Percentiles rank a stretch among this genome's conserved stretches.
Evolutionary conservation across 2,329 filamentous ascomycete genomes (phyloP).

Genomic region (Xylariaceae sp.): DNA sequence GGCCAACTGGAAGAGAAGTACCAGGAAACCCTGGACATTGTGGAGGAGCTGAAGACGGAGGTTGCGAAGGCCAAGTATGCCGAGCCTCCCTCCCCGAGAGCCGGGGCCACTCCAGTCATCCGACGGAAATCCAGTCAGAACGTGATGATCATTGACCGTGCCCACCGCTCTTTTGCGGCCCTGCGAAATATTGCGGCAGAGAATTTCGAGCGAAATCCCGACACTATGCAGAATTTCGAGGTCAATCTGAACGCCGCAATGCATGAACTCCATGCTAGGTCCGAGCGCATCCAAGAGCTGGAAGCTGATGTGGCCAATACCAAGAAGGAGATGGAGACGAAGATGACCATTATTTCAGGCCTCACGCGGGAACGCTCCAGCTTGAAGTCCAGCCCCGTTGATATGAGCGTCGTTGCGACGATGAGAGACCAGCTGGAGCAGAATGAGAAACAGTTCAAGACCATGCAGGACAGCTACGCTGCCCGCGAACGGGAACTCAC

Average conservation of each 20-base stretch:
- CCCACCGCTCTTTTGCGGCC: slow-evolving; percentile 84
- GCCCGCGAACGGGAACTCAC: slow-evolving; percentile 69
- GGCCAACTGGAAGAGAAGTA: slow-evolving; percentile 78
- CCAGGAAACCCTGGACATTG: slow-evolving; percentile 72
- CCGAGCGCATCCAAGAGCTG: slow-evolving; percentile 83
- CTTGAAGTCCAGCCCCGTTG: slow-evolving; percentile 75
- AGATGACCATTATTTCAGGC: slow-evolving; percentile 92
- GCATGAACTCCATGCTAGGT: slow-evolving; percentile 81
- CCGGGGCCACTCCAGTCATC: slow-evolving; percentile 69
- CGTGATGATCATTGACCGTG: slow-evolving; percentile 79
- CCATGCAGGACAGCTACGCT: slow-evolving; percentile 68
- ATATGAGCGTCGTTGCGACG: slow-evolving; percentile 83
- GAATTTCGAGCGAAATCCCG: slow-evolving; percentile 75
- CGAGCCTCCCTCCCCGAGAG: slow-evolving; percentile 55
- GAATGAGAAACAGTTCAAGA: slow-evolving; percentile 73
- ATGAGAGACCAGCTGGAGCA: slow-evolving; percentile 84
- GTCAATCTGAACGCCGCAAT: slow-evolving; percentile 85
- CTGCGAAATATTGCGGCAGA: slow-evolving; percentile 84
- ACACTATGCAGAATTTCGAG: slow-evolving; percentile 88
- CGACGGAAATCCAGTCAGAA: slow-evolving; percentile 91
- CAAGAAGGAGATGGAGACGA: slow-evolving; percentile 94
- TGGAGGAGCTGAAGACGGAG: slow-evolving; percentile 87
- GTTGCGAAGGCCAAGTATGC: slow-evolving; percentile 67
- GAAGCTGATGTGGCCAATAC: slow-evolving; percentile 77
- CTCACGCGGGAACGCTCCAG: slow-evolving; percentile 89